These are phyloP conservation scores for Geotrichum cucujoidarum DNA, from an alignment of 1,139 yeast genomes.

Conservation along the genomic window DNA sequence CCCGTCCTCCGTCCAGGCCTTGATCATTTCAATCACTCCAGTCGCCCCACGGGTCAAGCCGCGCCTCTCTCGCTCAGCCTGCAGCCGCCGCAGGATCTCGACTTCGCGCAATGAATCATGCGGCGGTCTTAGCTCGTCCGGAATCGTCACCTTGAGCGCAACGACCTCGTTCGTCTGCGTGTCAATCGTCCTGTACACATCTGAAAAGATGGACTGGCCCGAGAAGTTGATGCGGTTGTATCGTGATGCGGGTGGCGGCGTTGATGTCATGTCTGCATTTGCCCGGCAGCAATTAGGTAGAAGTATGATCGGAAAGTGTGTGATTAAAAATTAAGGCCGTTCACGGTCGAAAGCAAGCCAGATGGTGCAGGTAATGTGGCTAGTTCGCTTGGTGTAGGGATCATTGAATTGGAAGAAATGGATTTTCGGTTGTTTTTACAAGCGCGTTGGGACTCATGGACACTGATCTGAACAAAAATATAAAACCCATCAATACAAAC, in stretches of 20 bases:
- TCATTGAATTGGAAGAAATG: too few species aligned
- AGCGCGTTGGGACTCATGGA: too few species aligned
- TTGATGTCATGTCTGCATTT: background rate
- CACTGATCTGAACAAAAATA: too few species aligned
- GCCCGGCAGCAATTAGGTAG: too few species aligned
- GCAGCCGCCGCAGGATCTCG: slow-evolving; percentile 30
- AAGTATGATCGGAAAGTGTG: too few species aligned
- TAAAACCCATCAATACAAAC: too few species aligned
- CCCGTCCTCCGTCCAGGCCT: slow-evolving; percentile 21
- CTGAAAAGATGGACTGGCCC: slow-evolving; percentile 36
- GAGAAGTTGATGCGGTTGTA: slow-evolving; percentile 16
- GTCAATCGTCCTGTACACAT: slow-evolving; percentile 34
- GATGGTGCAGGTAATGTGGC: too few species aligned
- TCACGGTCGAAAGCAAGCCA: background rate
- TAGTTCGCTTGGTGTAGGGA: too few species aligned
- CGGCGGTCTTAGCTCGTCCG: slow-evolving; percentile 48
- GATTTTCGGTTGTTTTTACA: too few species aligned
- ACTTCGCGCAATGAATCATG: slow-evolving; percentile 45
- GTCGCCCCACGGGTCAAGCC: background rate
- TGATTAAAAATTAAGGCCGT: background rate
- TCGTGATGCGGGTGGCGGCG: background rate
- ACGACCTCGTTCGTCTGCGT: slow-evolving; percentile 21
- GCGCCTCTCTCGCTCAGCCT: background rate
- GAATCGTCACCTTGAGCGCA: slow-evolving; percentile 45
- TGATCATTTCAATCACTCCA: slow-evolving; percentile 33